Base-by-base conservation (phyloP, 768 basidiomycete genomes). In the Coprinopsis sp. region DNA sequence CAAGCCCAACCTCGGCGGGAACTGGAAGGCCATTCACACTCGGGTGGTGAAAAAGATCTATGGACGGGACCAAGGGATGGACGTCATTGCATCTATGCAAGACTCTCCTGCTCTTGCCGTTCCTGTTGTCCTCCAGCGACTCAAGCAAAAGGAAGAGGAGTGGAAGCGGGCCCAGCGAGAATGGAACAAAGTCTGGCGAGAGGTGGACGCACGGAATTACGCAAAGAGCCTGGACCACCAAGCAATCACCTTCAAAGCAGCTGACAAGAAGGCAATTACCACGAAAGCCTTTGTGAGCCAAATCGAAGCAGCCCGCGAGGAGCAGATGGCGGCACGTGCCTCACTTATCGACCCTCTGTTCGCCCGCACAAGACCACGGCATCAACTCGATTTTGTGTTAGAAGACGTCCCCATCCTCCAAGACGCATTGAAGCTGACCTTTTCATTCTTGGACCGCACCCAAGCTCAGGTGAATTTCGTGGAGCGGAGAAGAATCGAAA, bases 101-200 rank as follows among this genome's bases (percentile, higher is more conserved):
- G 94, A 97, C n/a, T 77, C 82, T 5, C 95, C 96, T 0, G 81
- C 81, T 12, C 68, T 85, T 13, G 89, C 95, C 7, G 84, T 98
- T 16, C 94, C 96, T 0, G 81, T 97, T 44, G 91, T 99, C 1
- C 75, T 99, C 6, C 70, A 77, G 37, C 80, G 96, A 5, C 69
- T 99, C 49, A 96, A 96, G 69, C 85, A 87, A 64, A 98, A 98
- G 68, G 95, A 98, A 61, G 92, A 92, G 51, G 95, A 98, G 62
- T 99, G 96, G 96, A 96, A 93, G 67, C 78, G 92, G 18, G 95
- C 92, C 14, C 92, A 96, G 63, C 67, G 92, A 43, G 96, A 96
- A 67, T 99, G 96, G 96, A 97, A 97, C 69, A 90, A 95, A 63
- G 88, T 97, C 42, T 99, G 96, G 96, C 72, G 94, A 41, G 95